Evolutionary conservation across 2,329 filamentous ascomycete species (phyloP), one percentile per base, ranked within the genome.

Genomic region (Arthrinium puccinioides): DNA sequence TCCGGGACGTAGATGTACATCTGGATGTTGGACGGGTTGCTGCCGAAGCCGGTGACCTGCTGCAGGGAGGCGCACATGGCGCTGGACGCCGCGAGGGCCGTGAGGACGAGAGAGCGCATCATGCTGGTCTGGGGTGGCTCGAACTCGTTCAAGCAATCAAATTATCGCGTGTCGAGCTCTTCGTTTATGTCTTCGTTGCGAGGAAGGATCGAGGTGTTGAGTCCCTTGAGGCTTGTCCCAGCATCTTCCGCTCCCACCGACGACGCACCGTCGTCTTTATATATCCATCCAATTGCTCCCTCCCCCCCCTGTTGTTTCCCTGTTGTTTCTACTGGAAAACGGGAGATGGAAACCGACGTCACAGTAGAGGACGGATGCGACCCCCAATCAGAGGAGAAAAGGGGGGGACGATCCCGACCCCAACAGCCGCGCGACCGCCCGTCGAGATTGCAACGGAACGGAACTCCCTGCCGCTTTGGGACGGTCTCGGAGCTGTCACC

Each of bases 1-100:
- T 59, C 58, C 3, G 64, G 64, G 13, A 67, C 65, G 39, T 70
- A 69, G 24, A 70, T 65, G 49, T 60, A 68, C 54, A 69, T 65
- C 26, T 45, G 49, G 3, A 62, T 61, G 11, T 61, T 58, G 4
- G 57, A 62, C 1, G 68, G 65, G 16, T 64, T 67, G 9, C 49
- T 46, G 10, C 67, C 66, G 34, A 65, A 70, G 44, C 55, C 49
- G 6, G 54, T 55, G 37, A 72, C 61, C 30, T 61, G 29, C 35
- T 41, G 39, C 30, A 41, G 30, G 14, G 39, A 41, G 19, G 39
- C 39, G 21, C 24, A 23, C 26, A 32, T 27, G 23, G 32, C 24
- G 31, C 25, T 18, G 26, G 37, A 21, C n/a, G 37, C 37, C 14
- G 37, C 31, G 24, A 36, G 24, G 24, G 33, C 33, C 14, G 26